phyloP scores from a whole-genome alignment of 2,329 filamentous ascomycete genomes.

The Colletotrichum shisoi region DNA sequence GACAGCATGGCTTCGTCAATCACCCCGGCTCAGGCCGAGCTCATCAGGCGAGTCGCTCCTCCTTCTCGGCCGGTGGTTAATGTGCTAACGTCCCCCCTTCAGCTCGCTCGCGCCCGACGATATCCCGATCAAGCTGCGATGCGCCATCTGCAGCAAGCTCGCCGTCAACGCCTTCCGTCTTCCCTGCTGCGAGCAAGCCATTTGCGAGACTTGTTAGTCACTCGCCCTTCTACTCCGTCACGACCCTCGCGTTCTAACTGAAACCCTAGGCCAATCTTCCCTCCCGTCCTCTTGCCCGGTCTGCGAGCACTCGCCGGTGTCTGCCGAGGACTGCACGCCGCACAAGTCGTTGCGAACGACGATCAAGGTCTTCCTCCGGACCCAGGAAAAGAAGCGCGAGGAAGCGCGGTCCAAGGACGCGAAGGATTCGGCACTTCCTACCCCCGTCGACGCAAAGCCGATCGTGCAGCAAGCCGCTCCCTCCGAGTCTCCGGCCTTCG shows the following conservation, averaged over 20 bases:
- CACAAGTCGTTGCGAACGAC: slow-evolving; percentile 93
- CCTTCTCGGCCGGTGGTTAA: background rate
- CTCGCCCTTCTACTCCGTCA: background rate
- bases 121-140: slow-evolving; percentile 95
- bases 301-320: slow-evolving; percentile 90
- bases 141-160: slow-evolving; percentile 89
- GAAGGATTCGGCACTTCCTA: slow-evolving; percentile 52
- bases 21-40: slow-evolving; percentile 64
- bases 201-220: slow-evolving; percentile 84
- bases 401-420: slow-evolving; percentile 63
- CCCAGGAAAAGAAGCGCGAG: slow-evolving; percentile 87
- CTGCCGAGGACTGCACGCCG: slow-evolving; percentile 83
- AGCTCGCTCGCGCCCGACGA: slow-evolving; percentile 82
- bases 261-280: slow-evolving; percentile 72
- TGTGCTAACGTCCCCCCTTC: slow-evolving; percentile 36
- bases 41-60: slow-evolving; percentile 59
- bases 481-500: slow-evolving; percentile 39
- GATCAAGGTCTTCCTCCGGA: slow-evolving; percentile 88
- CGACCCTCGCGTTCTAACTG: slow-evolving; percentile 33
- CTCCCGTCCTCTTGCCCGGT: slow-evolving; percentile 85
- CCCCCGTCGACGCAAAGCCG: slow-evolving; percentile 54
- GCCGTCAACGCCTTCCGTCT: slow-evolving; percentile 90
- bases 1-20: slow-evolving; percentile 45
- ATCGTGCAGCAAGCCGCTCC: slow-evolving; percentile 46
- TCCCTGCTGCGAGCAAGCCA: slow-evolving; percentile 93